phyloP scores from a whole-genome alignment of 768 basidiomycete species.

The Gloeostereum incarnatum region DNA sequence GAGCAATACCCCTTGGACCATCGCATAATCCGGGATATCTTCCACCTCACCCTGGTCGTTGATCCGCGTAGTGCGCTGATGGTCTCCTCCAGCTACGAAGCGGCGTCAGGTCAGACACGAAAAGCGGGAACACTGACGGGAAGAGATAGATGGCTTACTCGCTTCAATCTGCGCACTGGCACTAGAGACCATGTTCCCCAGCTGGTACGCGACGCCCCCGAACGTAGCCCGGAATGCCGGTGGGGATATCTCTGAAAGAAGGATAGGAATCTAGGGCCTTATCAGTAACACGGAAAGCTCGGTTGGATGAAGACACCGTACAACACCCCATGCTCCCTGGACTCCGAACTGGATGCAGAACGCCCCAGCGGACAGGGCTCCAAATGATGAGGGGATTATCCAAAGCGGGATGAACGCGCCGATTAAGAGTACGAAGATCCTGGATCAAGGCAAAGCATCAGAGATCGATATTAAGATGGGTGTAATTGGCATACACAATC shows the following conservation, averaged over 20 bases:
- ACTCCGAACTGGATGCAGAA: constrained; percentile 66
- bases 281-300: neutral
- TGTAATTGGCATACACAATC: constrained; percentile 27
- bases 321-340: constrained; percentile 65
- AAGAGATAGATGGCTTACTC: constrained; percentile 15
- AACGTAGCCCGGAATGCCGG: constrained; percentile 66
- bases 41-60: constrained; percentile 15
- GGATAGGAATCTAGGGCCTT: constrained; percentile 41
- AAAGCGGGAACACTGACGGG: constrained; percentile 24
- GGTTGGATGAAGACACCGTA: constrained; percentile 17
- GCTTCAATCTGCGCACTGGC: constrained; percentile 61
- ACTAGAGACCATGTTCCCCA: constrained; percentile 48
- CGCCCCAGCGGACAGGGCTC: constrained; percentile 53
- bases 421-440: constrained; percentile 29
- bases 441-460: constrained; percentile 10
- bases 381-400: constrained; percentile 52
- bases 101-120: constrained; percentile 23
- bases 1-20: constrained; percentile 22
- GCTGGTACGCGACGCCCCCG: constrained; percentile 59
- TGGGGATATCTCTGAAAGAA: constrained; percentile 58
- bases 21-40: constrained; percentile 32
- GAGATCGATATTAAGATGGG: constrained; percentile 1
- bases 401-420: constrained; percentile 51
- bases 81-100: constrained; percentile 27
- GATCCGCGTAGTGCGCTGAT: constrained; percentile 22